phyloP scores from a whole-genome alignment of 192 early-diverging fungal species.

The Ambispora gerdemannii region DNA sequence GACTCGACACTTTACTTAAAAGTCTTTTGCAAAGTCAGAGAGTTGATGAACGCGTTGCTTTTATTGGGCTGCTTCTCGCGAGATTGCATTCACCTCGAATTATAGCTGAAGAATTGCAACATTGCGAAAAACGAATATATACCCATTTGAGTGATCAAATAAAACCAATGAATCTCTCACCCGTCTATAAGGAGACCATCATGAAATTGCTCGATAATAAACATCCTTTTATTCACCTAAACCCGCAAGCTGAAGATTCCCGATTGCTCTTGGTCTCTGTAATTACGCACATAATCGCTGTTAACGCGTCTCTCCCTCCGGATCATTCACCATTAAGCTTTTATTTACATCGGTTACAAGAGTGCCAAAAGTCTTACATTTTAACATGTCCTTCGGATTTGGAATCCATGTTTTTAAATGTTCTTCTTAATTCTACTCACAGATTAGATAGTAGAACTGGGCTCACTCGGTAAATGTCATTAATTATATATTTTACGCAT shows the following conservation, averaged over 20 bases:
- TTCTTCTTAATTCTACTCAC: too few species aligned
- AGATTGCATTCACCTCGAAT: background rate
- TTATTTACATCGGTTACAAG: constrained; percentile 6
- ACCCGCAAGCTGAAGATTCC: background rate
- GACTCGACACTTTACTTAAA: background rate
- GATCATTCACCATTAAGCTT: background rate
- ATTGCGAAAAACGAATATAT: constrained; percentile 6
- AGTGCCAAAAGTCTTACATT: background rate
- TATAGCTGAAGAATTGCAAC: constrained; percentile 8
- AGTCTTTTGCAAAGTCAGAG: background rate
- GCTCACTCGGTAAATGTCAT: constrained; percentile 11
- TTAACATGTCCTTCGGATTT: constrained; percentile 18
- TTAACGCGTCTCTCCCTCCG: constrained; percentile 5
- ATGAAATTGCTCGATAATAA: background rate
- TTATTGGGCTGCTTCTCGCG: constrained; percentile 19
- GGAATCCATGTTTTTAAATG: constrained; percentile 14
- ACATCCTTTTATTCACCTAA: background rate
- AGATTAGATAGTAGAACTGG: background rate
- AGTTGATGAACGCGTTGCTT: background rate
- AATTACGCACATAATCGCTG: constrained; percentile 1
- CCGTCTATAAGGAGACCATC: background rate
- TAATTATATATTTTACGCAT: too few species aligned
- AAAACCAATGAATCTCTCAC: background rate
- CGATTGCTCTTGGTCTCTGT: constrained; percentile 19
- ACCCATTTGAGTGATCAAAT: constrained; percentile 10